Evolutionary conservation across 78 protist species (phyloP), one percentile per base, ranked within the genome.

Genomic region (Protostelium mycophagum): DNA sequence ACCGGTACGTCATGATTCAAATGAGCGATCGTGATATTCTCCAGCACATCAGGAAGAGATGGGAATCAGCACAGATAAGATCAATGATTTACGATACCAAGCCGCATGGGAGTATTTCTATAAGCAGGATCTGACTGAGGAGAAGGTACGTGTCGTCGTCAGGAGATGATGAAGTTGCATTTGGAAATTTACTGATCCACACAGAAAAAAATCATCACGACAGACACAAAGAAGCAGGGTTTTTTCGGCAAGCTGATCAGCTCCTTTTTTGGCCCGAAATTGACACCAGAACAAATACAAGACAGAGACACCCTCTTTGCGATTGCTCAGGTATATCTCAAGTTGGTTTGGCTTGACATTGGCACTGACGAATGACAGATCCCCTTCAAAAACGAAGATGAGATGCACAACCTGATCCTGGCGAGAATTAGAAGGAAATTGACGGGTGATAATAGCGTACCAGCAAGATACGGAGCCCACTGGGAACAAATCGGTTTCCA

Each of bases 401-500:
- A 51, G 31, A 16, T 51, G 73, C 73, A 51, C 16, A 5, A 51
- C 16, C 31, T 25, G 31, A 16, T 51, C 73, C 16, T 51, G 16
- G 31, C 5, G 73, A 51, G 31, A 16, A 51, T 51, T 16, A 51
- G 73, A 51, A 51, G 73, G 73, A 51, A 84, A 39, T 36, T 88
- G 37, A 83, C 86, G 86, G 86, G 63, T 31, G 85, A 35, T 0
- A 31, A 35, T 29, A 0, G 25, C 36, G 10, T 28, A 38, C 84
- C 90, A 9, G n/a, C 90, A 0, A 37, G 90, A 35, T 88, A n/a
- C 63, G 90, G 90, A n/a, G 0, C 35, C 0, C 90, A 88, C 38
- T 88, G 90, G 90, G 90, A 88, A 23, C 36, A 83, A 36, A 1
- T 88, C 63, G 90, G 90, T 28, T 88, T 88, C 63, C 90, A 88